Evolutionary conservation across 345 rosid genomes (phyloP).

Genomic region (Aquilaria sinensis): DNA sequence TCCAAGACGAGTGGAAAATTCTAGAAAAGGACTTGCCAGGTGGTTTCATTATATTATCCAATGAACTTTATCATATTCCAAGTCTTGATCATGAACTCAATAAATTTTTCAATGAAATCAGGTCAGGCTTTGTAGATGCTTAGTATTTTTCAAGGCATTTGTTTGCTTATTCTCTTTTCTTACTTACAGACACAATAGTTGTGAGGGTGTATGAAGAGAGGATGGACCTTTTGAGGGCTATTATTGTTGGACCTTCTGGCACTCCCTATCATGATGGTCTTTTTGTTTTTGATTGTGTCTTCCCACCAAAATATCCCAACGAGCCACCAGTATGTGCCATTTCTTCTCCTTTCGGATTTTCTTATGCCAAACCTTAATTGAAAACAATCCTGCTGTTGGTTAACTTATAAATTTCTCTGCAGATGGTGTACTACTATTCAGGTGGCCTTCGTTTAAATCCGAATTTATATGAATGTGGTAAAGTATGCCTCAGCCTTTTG

Average conservation of each 20-base stretch:
- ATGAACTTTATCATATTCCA: not conserved
- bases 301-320: constrained; percentile 42
- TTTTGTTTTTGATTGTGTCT: constrained; percentile 55
- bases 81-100: not conserved
- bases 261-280: constrained; percentile 73
- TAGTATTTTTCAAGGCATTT: constrained; percentile 1
- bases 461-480: constrained; percentile 51
- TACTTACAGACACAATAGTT: constrained; percentile 34
- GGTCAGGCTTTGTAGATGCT: not conserved
- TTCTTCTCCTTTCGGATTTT: not conserved
- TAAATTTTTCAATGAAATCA: not conserved
- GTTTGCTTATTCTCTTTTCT: not conserved
- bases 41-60: constrained; percentile 9
- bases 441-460: constrained; percentile 61
- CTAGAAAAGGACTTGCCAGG: constrained; percentile 50
- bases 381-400: constrained; percentile 2
- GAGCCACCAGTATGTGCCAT: constrained; percentile 40
- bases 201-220: constrained; percentile 52
- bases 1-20: constrained; percentile 50
- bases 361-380: not conserved
- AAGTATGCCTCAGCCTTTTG: constrained; percentile 62
- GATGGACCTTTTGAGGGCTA: constrained; percentile 55
- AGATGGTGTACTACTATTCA: constrained; percentile 56
- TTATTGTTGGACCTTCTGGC: constrained; percentile 46
- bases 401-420: constrained; percentile 11